phyloP scores from a whole-genome alignment of 1,139 yeast species.

The Nadsonia commutata region DNA sequence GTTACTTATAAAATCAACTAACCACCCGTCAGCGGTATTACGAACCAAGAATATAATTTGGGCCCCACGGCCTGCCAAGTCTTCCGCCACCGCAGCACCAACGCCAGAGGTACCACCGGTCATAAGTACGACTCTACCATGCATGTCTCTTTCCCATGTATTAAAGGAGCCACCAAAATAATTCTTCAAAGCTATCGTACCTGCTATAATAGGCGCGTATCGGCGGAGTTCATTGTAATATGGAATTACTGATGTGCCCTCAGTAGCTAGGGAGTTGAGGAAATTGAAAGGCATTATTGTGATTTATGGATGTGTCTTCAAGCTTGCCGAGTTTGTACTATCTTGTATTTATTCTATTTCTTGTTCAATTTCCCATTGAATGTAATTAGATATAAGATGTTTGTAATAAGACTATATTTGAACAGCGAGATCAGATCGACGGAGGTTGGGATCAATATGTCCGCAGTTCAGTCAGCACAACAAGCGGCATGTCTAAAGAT shows the following conservation, averaged over 20 bases:
- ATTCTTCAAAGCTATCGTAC: constrained; percentile 40
- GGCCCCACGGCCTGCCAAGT: constrained; percentile 71
- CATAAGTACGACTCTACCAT: constrained; percentile 72
- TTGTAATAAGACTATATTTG: no score
- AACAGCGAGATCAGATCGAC: no score
- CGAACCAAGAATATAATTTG: constrained; percentile 66
- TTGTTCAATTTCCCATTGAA: no score
- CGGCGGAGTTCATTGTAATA: constrained; percentile 45
- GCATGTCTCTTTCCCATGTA: constrained; percentile 85
- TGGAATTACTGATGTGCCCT: constrained; percentile 66
- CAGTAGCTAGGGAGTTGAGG: constrained; percentile 44
- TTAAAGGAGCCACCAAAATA: constrained; percentile 66
- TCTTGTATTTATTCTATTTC: no score
- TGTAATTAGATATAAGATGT: no score
- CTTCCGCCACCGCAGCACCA: constrained; percentile 63
- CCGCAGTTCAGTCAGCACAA: no score
- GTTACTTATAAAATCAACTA: constrained; percentile 64
- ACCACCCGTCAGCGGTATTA: constrained; percentile 47
- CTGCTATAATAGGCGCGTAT: constrained; percentile 38
- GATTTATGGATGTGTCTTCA: background rate
- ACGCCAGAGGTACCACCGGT: constrained; percentile 85
- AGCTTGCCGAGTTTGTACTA: background rate
- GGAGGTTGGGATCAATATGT: no score
- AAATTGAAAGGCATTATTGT: constrained; percentile 67
- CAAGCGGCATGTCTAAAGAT: no score